phyloP scores from a whole-genome alignment of 345 rosid species.

The Camelina laxa region DNA sequence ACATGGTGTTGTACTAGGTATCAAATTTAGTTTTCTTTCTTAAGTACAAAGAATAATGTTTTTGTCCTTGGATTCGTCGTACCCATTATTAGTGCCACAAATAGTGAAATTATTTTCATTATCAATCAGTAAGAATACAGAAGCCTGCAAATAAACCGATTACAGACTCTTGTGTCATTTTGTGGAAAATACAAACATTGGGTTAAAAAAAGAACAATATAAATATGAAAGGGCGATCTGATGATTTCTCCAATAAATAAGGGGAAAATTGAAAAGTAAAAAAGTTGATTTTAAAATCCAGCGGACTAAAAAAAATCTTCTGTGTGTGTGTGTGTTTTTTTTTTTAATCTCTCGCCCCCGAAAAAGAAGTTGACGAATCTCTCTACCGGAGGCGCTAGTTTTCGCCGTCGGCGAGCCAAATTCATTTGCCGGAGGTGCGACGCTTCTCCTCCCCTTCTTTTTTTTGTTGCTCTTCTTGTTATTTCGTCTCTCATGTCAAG shows the following conservation, averaged over 20 bases:
- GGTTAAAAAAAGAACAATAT: neutral
- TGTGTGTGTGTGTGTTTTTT: slow-evolving; percentile 29
- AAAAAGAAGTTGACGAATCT: slow-evolving; percentile 35
- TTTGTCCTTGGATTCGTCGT: neutral
- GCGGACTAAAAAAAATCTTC: slow-evolving; percentile 31
- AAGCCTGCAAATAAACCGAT: too few relatives aligned
- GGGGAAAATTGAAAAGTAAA: slow-evolving; percentile 7
- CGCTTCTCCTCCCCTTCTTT: neutral
- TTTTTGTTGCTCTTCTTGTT: neutral
- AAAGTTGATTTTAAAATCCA: slow-evolving; percentile 34
- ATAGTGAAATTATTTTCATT: neutral
- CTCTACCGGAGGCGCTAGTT: slow-evolving; percentile 33
- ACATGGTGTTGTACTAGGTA: neutral
- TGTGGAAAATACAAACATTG: neutral
- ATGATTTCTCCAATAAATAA: slow-evolving; percentile 23
- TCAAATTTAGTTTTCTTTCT: neutral
- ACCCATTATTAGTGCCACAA: neutral
- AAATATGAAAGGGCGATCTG: slow-evolving; percentile 12
- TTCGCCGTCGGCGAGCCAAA: slow-evolving; percentile 33
- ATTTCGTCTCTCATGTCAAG: slow-evolving; percentile 5
- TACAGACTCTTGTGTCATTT: neutral
- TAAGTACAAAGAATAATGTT: neutral
- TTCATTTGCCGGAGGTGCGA: neutral
- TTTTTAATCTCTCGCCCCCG: slow-evolving; percentile 8
- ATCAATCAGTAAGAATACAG: neutral